Percentiles rank a stretch among this genome's conserved stretches.
Evolutionary conservation across 352 stramenopile genomes (phyloP).

Genomic region (Phytophthora crassamura): DNA sequence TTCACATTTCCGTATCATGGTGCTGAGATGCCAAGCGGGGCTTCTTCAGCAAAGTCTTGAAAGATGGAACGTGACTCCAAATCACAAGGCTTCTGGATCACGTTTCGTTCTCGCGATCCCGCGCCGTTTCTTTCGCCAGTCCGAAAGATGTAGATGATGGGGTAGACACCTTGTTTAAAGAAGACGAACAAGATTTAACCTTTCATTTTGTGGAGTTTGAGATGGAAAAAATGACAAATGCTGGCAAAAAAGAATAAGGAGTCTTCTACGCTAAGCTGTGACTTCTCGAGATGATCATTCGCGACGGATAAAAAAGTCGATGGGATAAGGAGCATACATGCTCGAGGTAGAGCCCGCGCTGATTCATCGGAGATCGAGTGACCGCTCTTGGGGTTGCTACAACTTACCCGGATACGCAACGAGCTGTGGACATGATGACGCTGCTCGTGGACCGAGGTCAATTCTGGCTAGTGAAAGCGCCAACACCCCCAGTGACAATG

Average conservation of each 20-base stretch:
- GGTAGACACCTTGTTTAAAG: conserved; percentile 3
- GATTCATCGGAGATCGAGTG: background rate
- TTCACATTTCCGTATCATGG: conserved; percentile 33
- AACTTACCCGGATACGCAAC: conserved; percentile 1
- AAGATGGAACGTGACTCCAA: too few relatives aligned
- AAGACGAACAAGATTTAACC: too few relatives aligned
- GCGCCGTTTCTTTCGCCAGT: conserved; percentile 16
- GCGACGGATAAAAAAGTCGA: conserved; percentile 13
- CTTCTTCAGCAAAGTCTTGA: too few relatives aligned
- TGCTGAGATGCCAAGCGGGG: too few relatives aligned
- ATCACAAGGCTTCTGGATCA: too few relatives aligned
- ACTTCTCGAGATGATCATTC: background rate
- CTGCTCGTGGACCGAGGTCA: conserved; percentile 12
- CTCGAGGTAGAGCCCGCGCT: conserved; percentile 7
- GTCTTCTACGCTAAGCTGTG: conserved; percentile 21
- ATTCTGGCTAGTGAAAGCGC: conserved; percentile 27
- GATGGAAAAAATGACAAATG: too few relatives aligned
- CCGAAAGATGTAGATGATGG: conserved; percentile 60
- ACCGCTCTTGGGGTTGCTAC: conserved; percentile 26
- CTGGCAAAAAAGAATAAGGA: conserved; percentile 18
- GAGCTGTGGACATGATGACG: conserved; percentile 16
- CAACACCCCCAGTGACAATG: conserved; percentile 6
- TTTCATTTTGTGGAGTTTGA: too few relatives aligned
- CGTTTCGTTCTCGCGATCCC: background rate
- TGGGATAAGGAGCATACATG: background rate